Conservation (phyloP, 306 rosid genomes). For the Trifolium dubium region DNA sequence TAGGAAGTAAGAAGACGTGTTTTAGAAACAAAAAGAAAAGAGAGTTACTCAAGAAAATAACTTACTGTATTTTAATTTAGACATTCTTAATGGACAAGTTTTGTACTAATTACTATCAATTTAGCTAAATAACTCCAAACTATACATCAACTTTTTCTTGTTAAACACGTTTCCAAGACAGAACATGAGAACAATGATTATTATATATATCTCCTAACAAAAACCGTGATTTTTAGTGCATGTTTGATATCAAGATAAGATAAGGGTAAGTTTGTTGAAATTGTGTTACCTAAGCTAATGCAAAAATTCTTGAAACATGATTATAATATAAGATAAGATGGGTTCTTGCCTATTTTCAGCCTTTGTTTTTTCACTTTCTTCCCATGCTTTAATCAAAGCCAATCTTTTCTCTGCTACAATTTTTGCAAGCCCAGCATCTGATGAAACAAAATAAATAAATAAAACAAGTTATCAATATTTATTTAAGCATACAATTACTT, state of each 20-base stretch:
- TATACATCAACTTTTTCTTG: constrained; percentile 3
- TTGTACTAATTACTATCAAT: no score
- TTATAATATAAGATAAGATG: constrained; percentile 3
- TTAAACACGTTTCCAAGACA: neutral
- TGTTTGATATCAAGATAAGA: no score
- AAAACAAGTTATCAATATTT: neutral
- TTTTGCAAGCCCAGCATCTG: constrained; percentile 61
- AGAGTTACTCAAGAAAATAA: no score
- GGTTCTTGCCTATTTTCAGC: constrained; percentile 74
- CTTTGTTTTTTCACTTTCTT: constrained; percentile 85
- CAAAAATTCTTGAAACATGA: neutral
- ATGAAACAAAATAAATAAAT: neutral
- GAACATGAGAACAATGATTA: no score
- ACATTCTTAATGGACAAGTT: no score
- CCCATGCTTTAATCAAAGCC: constrained; percentile 93
- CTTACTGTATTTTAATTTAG: no score
- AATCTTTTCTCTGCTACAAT: constrained; percentile 72
- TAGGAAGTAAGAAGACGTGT: no score
- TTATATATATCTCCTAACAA: no score
- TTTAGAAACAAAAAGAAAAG: no score
- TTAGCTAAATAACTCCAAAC: neutral
- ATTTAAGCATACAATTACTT: neutral
- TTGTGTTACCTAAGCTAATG: neutral
- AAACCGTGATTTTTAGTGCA: no score
- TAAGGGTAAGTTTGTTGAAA: no score